phyloP scores from a whole-genome alignment of 192 early-diverging fungal genomes.

The Cladochytrium replicatum region DNA sequence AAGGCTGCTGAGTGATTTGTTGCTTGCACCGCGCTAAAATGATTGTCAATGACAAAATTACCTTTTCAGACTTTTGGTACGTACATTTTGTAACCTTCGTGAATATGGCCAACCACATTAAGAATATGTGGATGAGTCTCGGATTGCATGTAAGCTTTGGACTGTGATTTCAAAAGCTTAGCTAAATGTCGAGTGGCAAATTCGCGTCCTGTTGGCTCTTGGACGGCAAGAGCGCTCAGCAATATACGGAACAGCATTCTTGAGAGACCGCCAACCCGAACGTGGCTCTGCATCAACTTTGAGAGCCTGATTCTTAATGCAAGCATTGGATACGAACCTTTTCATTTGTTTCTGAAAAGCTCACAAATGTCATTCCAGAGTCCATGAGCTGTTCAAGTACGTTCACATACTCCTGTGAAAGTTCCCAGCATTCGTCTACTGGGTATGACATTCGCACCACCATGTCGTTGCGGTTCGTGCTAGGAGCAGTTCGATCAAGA shows the following conservation, averaged over 20 bases:
- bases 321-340: constrained; percentile 22
- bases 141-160: constrained; percentile 11
- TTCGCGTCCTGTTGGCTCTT: constrained; percentile 23
- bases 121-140: constrained; percentile 12
- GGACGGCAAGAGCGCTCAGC: constrained; percentile 23
- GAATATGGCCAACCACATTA: constrained; percentile 23
- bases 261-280: constrained; percentile 20
- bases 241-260: constrained; percentile 27
- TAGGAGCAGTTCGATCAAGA: constrained; percentile 3
- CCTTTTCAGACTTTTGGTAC: constrained; percentile 2
- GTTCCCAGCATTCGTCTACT: constrained; percentile 18
- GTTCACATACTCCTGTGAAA: constrained; percentile 29
- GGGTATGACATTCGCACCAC: constrained; percentile 33
- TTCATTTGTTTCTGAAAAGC: constrained; percentile 16
- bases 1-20: constrained; percentile 4
- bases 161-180: constrained; percentile 26
- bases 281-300: constrained; percentile 18
- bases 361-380: constrained; percentile 18
- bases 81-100: constrained; percentile 23
- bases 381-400: constrained; percentile 20
- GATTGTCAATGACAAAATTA: no score
- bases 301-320: neutral
- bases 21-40: no score
- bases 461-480: constrained; percentile 3
- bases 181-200: constrained; percentile 22